Conservation (phyloP, 805 yeast genomes). For the Ogataea paradorogensis region DNA sequence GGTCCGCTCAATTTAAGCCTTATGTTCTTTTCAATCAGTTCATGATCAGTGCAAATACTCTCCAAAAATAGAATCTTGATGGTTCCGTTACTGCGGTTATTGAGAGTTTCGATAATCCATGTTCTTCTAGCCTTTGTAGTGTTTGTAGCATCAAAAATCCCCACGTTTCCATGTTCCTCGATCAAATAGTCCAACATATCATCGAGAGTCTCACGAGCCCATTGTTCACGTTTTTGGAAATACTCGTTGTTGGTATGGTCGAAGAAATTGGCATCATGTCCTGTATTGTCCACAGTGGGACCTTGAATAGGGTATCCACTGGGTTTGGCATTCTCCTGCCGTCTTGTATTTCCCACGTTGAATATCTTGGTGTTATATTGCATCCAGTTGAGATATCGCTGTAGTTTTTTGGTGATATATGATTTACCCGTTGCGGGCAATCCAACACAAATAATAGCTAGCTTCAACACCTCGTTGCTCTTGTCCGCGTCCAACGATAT, state of each 20-base stretch:
- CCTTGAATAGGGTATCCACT: constrained; percentile 36
- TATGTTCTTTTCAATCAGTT: constrained; percentile 78
- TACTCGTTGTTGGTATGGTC: constrained; percentile 43
- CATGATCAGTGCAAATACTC: constrained; percentile 78
- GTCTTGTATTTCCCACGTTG: constrained; percentile 72
- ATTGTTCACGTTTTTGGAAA: constrained; percentile 44
- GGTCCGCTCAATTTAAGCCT: constrained; percentile 88
- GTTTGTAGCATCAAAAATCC: constrained; percentile 61
- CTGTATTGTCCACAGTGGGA: constrained; percentile 29
- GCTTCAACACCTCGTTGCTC: constrained; percentile 37
- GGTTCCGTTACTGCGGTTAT: constrained; percentile 30
- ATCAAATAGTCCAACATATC: constrained; percentile 42
- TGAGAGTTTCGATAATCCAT: constrained; percentile 38
- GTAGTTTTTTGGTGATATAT: constrained; percentile 62
- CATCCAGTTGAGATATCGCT: constrained; percentile 56
- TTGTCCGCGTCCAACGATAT: constrained; percentile 9
- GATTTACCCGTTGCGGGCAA: constrained; percentile 78
- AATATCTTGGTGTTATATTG: constrained; percentile 64
- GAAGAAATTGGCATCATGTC: constrained; percentile 41
- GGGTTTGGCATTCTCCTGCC: constrained; percentile 49
- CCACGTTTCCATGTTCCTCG: constrained; percentile 45
- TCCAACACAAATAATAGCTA: constrained; percentile 71
- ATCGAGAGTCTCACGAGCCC: constrained; percentile 51
- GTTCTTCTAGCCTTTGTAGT: constrained; percentile 46
- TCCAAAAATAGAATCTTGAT: constrained; percentile 52